These are phyloP conservation scores for Aspergillus melleus DNA, from an alignment of 2,329 filamentous ascomycete genomes.

Conservation along the genomic window DNA sequence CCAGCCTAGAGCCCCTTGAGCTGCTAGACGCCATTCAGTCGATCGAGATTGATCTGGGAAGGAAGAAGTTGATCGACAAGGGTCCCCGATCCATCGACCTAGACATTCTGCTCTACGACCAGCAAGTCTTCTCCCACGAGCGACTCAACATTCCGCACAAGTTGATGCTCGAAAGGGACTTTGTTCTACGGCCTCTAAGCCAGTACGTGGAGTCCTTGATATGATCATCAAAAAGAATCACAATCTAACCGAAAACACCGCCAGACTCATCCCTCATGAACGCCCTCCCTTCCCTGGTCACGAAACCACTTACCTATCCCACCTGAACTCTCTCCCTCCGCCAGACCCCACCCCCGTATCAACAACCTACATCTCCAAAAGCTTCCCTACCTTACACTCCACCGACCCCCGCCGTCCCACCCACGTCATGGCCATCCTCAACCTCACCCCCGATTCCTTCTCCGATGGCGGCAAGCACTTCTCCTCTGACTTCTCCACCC, in stretches of 20 bases:
- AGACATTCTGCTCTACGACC: slow-evolving; percentile 82
- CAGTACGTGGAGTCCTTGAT: slow-evolving; percentile 31
- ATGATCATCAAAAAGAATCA: neutral
- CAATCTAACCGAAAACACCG: slow-evolving; percentile 12
- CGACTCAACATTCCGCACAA: slow-evolving; percentile 82
- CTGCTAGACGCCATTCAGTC: slow-evolving; percentile 79
- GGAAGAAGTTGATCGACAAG: slow-evolving; percentile 85
- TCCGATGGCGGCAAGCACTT: slow-evolving; percentile 78
- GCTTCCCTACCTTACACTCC: slow-evolving; percentile 58
- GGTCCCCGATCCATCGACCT: slow-evolving; percentile 93
- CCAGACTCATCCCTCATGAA: slow-evolving; percentile 45
- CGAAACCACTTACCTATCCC: slow-evolving; percentile 32
- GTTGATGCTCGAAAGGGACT: slow-evolving; percentile 85
- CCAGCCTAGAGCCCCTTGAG: slow-evolving; percentile 69
- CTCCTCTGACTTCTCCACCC: slow-evolving; percentile 45
- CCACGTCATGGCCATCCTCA: slow-evolving; percentile 89
- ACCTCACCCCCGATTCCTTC: slow-evolving; percentile 94
- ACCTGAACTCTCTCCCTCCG: slow-evolving; percentile 36
- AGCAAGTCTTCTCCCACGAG: slow-evolving; percentile 64
- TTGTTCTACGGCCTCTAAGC: slow-evolving; percentile 83
- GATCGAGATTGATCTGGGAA: slow-evolving; percentile 77
- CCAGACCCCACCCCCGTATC: slow-evolving; percentile 38
- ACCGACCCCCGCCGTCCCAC: slow-evolving; percentile 61
- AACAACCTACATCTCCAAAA: slow-evolving; percentile 39
- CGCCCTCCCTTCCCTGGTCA: slow-evolving; percentile 31